Evolutionary conservation across 2,329 filamentous ascomycete species (phyloP).

Genomic region (Claviceps purpurea): DNA sequence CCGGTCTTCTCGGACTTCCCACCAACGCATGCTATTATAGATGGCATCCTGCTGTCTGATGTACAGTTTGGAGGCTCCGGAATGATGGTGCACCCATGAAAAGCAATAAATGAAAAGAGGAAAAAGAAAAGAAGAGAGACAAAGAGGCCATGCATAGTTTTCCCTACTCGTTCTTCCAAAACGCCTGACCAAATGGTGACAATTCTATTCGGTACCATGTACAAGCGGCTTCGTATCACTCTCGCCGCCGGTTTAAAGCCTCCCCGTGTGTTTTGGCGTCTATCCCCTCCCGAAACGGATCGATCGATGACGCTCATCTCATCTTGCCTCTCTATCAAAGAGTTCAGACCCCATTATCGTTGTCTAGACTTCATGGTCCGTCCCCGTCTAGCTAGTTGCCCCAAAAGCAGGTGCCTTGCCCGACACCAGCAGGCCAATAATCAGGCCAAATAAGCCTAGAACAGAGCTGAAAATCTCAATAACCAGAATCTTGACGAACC

Average conservation of each 20-base stretch:
- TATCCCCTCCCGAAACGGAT: neutral
- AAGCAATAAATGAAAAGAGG: conserved; percentile 4
- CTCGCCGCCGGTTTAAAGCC: neutral
- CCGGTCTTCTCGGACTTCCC: neutral
- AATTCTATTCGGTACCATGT: conserved; percentile 21
- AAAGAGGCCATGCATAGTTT: conserved; percentile 12
- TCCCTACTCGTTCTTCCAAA: conserved; percentile 24
- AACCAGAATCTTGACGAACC: conserved; percentile 96
- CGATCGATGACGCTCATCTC: neutral
- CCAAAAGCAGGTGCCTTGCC: conserved; percentile 50
- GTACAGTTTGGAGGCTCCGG: conserved; percentile 18
- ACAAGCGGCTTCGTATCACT: conserved; percentile 5
- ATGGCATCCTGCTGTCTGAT: conserved; percentile 15
- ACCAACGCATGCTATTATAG: conserved; percentile 5
- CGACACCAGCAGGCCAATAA: conserved; percentile 80
- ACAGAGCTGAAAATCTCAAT: conserved; percentile 99
- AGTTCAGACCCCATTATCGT: neutral
- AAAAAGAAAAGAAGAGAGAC: neutral
- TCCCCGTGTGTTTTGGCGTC: neutral
- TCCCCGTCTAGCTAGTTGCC: conserved; percentile 3
- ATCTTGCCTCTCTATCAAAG: neutral
- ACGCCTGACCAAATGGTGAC: conserved; percentile 25
- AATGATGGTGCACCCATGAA: conserved; percentile 21
- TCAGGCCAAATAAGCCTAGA: conserved; percentile 87
- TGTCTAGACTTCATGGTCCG: neutral